These are phyloP conservation scores for Cercospora zeae-maydis DNA, from an alignment of 2,329 filamentous ascomycete genomes.

Conservation along the genomic window DNA sequence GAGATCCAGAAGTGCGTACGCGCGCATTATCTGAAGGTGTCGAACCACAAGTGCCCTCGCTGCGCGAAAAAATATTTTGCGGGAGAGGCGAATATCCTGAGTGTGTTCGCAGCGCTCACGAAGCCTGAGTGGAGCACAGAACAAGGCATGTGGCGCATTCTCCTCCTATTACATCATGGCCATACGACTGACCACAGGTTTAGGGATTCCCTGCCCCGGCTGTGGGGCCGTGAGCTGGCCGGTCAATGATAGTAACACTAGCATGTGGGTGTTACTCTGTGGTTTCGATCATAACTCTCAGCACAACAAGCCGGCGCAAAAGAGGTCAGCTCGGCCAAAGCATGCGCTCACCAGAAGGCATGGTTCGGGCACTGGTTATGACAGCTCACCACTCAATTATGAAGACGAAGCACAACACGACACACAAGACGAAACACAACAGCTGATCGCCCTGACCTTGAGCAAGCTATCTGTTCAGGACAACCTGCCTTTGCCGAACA, in stretches of 20 bases:
- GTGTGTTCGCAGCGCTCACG: neutral
- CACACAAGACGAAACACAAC: neutral
- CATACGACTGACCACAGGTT: neutral
- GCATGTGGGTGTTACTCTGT: conserved; percentile 40
- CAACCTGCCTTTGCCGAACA: too few species aligned
- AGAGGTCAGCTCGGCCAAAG: neutral
- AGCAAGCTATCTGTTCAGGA: too few species aligned
- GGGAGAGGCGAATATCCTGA: neutral
- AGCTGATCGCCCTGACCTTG: too few species aligned
- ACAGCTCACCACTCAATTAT: neutral
- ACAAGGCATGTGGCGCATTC: neutral
- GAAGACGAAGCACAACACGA: neutral
- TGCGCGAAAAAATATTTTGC: neutral
- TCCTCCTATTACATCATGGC: neutral
- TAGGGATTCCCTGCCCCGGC: neutral
- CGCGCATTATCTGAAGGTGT: too few species aligned
- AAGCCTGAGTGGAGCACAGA: neutral
- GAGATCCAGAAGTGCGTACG: neutral
- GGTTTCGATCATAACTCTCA: conserved; percentile 34
- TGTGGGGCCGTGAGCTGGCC: neutral
- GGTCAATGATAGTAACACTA: conserved; percentile 26
- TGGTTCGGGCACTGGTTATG: conserved; percentile 6
- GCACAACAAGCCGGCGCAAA: conserved; percentile 20
- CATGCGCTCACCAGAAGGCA: neutral
- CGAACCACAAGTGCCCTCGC: neutral